Conservation (phyloP, 208 protist genomes). For the Crithidia expoeki region DNA sequence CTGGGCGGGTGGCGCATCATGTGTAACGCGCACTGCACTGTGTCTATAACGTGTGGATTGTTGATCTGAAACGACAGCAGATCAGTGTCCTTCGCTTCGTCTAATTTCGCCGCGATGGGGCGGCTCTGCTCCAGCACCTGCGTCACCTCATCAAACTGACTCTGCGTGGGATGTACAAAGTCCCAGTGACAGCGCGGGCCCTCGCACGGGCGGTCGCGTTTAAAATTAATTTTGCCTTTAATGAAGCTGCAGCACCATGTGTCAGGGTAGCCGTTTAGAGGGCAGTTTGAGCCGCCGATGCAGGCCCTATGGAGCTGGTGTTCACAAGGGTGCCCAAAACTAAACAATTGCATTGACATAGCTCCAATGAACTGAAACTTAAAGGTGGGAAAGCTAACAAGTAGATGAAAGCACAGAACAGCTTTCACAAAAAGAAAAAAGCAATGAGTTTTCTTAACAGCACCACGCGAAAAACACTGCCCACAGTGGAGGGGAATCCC, state of each 20-base stretch:
- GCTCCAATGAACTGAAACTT: slow-evolving; percentile 6
- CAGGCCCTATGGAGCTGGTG: slow-evolving; percentile 86
- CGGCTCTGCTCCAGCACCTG: slow-evolving; percentile 85
- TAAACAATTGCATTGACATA: slow-evolving; percentile 90
- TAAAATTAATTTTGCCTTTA: slow-evolving; percentile 92
- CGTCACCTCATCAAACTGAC: slow-evolving; percentile 86
- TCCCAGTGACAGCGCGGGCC: slow-evolving; percentile 85
- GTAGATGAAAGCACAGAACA: too few relatives aligned
- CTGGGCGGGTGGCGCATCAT: slow-evolving; percentile 85
- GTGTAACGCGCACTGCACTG: slow-evolving; percentile 86
- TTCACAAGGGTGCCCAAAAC: slow-evolving; percentile 90
- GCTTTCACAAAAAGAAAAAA: too few relatives aligned
- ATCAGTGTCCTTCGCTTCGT: slow-evolving; percentile 78
- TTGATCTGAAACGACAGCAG: slow-evolving; percentile 76
- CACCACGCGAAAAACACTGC: too few relatives aligned
- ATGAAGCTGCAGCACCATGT: slow-evolving; percentile 91
- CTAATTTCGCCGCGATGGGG: slow-evolving; percentile 76
- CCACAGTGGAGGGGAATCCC: too few relatives aligned
- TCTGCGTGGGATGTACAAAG: slow-evolving; percentile 80
- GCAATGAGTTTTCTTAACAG: too few relatives aligned
- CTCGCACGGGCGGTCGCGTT: slow-evolving; percentile 91
- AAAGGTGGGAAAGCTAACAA: neutral
- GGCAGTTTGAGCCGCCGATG: slow-evolving; percentile 86
- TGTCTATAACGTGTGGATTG: slow-evolving; percentile 81
- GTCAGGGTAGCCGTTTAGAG: slow-evolving; percentile 88